Conservation (phyloP, 352 stramenopile species). For the Phytophthora sp. region DNA sequence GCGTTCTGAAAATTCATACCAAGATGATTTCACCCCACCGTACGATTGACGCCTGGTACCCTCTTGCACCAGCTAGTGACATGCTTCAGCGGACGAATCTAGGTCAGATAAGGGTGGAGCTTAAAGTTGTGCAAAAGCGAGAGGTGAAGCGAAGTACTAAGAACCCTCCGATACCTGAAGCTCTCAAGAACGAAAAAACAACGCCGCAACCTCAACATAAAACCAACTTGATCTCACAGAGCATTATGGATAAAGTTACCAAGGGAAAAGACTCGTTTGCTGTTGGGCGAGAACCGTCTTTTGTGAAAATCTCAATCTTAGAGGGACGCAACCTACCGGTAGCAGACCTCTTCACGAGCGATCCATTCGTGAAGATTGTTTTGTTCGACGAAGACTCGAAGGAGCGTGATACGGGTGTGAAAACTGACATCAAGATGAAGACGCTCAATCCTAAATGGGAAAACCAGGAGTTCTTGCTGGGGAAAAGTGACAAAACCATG, state of each 20-base stretch:
- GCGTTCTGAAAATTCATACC: conserved; percentile 67
- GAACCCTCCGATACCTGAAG: conserved; percentile 36
- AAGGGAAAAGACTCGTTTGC: conserved; percentile 19
- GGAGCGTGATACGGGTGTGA: conserved; percentile 62
- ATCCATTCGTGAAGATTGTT: conserved; percentile 69
- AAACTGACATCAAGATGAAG: conserved; percentile 70
- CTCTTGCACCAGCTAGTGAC: conserved; percentile 62
- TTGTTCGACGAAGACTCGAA: conserved; percentile 53
- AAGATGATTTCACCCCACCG: conserved; percentile 69
- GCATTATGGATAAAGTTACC: conserved; percentile 11
- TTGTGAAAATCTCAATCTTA: conserved; percentile 63
- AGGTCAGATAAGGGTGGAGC: conserved; percentile 62
- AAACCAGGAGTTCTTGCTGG: conserved; percentile 74
- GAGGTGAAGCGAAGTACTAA: conserved; percentile 50
- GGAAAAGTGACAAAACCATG: conserved; percentile 53
- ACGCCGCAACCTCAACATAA: conserved; percentile 10
- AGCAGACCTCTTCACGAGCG: conserved; percentile 53
- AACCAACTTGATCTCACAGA: not conserved
- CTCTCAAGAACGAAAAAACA: conserved; percentile 34
- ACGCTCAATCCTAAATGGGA: conserved; percentile 74
- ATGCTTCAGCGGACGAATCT: conserved; percentile 73
- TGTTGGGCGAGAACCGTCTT: conserved; percentile 48
- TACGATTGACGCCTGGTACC: conserved; percentile 67
- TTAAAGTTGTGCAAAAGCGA: conserved; percentile 43
- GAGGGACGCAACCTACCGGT: conserved; percentile 64